These are phyloP conservation scores for Rossbeevera mucosa DNA, from an alignment of 768 basidiomycete genomes.

Conservation along the genomic window DNA sequence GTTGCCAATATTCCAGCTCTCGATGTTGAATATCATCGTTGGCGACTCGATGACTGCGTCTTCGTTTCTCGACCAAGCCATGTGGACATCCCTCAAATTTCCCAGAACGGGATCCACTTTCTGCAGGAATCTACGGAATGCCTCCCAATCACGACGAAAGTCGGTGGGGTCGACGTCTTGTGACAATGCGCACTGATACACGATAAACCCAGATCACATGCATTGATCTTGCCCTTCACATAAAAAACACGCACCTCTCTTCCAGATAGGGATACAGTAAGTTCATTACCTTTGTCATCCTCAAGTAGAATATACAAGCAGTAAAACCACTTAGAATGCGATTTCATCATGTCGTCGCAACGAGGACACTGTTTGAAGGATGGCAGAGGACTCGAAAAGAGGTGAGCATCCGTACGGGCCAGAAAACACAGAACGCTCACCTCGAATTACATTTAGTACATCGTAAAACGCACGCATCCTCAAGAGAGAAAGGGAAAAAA, in stretches of 20 bases:
- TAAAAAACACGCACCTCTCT: conserved; percentile 34
- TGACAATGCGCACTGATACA: conserved; percentile 40
- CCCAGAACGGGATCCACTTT: conserved; percentile 46
- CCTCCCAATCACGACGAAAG: conserved; percentile 37
- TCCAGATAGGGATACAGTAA: conserved; percentile 48
- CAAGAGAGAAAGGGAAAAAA: conserved; percentile 49
- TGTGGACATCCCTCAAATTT: conserved; percentile 41
- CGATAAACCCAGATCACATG: background rate
- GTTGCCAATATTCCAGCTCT: conserved; percentile 26
- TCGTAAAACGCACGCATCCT: conserved; percentile 42
- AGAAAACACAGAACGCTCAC: conserved; percentile 32
- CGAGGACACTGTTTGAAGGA: conserved; percentile 41
- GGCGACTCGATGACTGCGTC: conserved; percentile 22
- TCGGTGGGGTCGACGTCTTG: conserved; percentile 42
- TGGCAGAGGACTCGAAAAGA: conserved; percentile 39
- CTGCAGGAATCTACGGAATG: conserved; percentile 35
- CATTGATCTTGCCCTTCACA: background rate
- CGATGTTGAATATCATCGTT: conserved; percentile 24
- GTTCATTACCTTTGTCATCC: conserved; percentile 41
- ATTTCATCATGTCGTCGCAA: conserved; percentile 52
- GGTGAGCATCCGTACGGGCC: background rate
- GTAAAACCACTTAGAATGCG: conserved; percentile 46
- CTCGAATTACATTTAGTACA: conserved; percentile 51
- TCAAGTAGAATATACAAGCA: conserved; percentile 47
- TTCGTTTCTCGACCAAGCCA: conserved; percentile 22